Percentiles rank a stretch among this genome's conserved stretches.
Conservation (phyloP, 768 basidiomycete genomes). For the Mycena chlorophos region DNA sequence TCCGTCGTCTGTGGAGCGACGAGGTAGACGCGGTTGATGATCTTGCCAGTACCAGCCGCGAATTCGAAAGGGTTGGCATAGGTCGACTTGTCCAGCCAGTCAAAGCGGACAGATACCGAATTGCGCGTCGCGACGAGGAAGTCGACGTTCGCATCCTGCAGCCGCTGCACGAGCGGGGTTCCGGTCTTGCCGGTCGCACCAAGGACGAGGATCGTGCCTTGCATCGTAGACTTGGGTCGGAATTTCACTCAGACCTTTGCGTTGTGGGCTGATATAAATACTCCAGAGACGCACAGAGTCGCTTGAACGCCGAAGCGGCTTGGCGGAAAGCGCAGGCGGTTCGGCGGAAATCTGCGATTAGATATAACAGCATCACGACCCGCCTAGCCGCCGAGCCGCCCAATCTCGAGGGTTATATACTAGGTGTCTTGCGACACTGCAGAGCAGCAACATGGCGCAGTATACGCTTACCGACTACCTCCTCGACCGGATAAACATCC, state of each 20-base stretch:
- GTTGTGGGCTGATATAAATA: not conserved
- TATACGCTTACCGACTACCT: not conserved
- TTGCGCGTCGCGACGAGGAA: not conserved
- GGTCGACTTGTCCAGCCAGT: constrained; percentile 37
- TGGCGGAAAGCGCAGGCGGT: too few relatives aligned
- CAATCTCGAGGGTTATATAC: not conserved
- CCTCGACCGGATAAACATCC: not conserved
- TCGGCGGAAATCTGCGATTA: too few relatives aligned
- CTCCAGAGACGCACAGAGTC: not conserved
- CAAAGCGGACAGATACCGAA: constrained; percentile 30
- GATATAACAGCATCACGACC: too few relatives aligned
- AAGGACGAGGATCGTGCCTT: not conserved
- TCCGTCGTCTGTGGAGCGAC: constrained; percentile 26
- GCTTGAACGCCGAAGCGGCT: too few relatives aligned
- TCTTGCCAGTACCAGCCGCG: too few relatives aligned
- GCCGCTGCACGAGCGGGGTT: not conserved
- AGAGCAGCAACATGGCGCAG: not conserved
- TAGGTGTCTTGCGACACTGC: not conserved
- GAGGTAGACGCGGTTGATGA: constrained; percentile 34
- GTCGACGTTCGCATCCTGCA: not conserved
- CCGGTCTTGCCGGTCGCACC: not conserved
- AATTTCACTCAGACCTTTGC: not conserved
- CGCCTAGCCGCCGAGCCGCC: not conserved
- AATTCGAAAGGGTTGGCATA: constrained; percentile 35
- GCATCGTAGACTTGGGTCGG: not conserved